phyloP scores from a whole-genome alignment of 2,329 filamentous ascomycete species.

The Knufia petricola region DNA sequence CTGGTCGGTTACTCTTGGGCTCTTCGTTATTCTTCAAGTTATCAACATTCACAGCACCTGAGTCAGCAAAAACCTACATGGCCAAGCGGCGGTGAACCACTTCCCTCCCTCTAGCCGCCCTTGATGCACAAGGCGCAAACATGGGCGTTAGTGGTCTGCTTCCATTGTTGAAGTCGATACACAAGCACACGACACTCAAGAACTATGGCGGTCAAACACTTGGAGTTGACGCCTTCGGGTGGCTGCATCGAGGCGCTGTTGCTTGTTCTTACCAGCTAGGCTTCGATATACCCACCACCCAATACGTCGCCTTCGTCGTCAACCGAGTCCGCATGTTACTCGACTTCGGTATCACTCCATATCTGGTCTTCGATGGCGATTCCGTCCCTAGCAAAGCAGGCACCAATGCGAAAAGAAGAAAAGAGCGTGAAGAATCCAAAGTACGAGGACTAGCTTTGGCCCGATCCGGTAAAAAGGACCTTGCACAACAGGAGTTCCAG shows the following conservation, averaged over 20 bases:
- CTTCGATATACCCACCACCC: slow-evolving; percentile 74
- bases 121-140: slow-evolving; percentile 17
- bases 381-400: slow-evolving; percentile 85
- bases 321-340: slow-evolving; percentile 86
- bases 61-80: not conserved
- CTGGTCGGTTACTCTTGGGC: not conserved
- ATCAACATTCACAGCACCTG: not conserved
- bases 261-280: slow-evolving; percentile 86
- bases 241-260: slow-evolving; percentile 89
- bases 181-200: slow-evolving; percentile 76
- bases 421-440: slow-evolving; percentile 66
- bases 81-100: slow-evolving; percentile 17
- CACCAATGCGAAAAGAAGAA: slow-evolving; percentile 70
- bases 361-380: slow-evolving; percentile 92
- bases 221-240: slow-evolving; percentile 95
- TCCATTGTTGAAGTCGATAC: slow-evolving; percentile 89
- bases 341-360: slow-evolving; percentile 88
- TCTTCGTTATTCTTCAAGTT: not conserved
- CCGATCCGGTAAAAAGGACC: slow-evolving; percentile 66
- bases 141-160: slow-evolving; percentile 57
- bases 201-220: slow-evolving; percentile 80
- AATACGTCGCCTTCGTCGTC: slow-evolving; percentile 87
- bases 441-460: slow-evolving; percentile 67
- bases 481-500: slow-evolving; percentile 79
- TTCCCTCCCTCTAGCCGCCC: too few relatives aligned